phyloP scores from a whole-genome alignment of 1,284 basidiomycete species.

The Trametes hirsuta region DNA sequence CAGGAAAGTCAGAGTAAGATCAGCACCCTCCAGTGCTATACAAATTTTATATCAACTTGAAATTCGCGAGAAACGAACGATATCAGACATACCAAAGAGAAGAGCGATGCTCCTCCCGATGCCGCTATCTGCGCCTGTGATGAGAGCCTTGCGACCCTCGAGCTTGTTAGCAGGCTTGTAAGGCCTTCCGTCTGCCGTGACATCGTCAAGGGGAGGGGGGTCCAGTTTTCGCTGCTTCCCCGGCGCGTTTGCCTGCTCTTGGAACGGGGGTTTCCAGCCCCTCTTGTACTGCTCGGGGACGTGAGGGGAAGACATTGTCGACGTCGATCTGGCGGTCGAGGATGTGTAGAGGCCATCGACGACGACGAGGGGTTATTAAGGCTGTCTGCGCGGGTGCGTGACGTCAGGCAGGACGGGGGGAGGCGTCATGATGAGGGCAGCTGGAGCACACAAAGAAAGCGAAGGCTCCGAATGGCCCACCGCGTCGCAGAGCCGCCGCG shows the following conservation, averaged over 20 bases:
- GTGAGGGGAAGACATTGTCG: not conserved
- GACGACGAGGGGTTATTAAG: slow-evolving; percentile 3
- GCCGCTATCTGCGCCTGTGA: slow-evolving; percentile 55
- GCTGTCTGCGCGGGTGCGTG: not conserved
- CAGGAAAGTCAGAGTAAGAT: slow-evolving; percentile 55
- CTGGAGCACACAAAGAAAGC: not conserved
- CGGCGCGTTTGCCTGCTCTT: slow-evolving; percentile 31
- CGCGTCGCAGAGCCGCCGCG: not conserved
- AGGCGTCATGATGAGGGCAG: slow-evolving; percentile 13
- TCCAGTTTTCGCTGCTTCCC: slow-evolving; percentile 37
- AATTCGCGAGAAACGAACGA: not conserved
- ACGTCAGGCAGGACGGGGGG: slow-evolving; percentile 7
- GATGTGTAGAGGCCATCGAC: not conserved
- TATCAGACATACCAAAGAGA: slow-evolving; percentile 36
- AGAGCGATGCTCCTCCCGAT: slow-evolving; percentile 46
- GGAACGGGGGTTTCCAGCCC: slow-evolving; percentile 38
- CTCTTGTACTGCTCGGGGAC: slow-evolving; percentile 34
- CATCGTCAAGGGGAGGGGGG: slow-evolving; percentile 50
- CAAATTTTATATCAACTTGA: not conserved
- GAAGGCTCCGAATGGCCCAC: not conserved
- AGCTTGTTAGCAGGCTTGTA: slow-evolving; percentile 48
- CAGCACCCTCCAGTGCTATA: slow-evolving; percentile 59
- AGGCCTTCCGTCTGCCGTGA: slow-evolving; percentile 50
- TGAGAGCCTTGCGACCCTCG: slow-evolving; percentile 48
- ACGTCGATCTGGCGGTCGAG: not conserved